These are phyloP conservation scores for Medicago truncatula DNA, from an alignment of 306 rosid species.

Conservation along the genomic window MtrunA17r5.0-ANR NC_053047.1:16006501-16007000, in stretches of 20 bases:
- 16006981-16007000: background rate
- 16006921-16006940: background rate
- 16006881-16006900: background rate
- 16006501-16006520: background rate
- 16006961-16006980: background rate
- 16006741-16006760: background rate
- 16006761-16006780: background rate
- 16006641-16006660: background rate
- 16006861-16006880: background rate
- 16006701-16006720: background rate
- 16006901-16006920: constrained; percentile 8
- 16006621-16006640: constrained; percentile 19
- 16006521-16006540: background rate
- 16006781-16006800: background rate
- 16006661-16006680: background rate
- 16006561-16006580: background rate
- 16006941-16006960: constrained; percentile 9
- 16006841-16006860: background rate
- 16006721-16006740: background rate
- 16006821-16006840: background rate
- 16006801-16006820: background rate
- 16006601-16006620: background rate
- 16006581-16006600: background rate
- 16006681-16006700: constrained; percentile 3
- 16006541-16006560: background rate